These are phyloP conservation scores for Gremmenia infestans DNA, from an alignment of 2,329 filamentous ascomycete genomes.

Conservation along the genomic window DNA sequence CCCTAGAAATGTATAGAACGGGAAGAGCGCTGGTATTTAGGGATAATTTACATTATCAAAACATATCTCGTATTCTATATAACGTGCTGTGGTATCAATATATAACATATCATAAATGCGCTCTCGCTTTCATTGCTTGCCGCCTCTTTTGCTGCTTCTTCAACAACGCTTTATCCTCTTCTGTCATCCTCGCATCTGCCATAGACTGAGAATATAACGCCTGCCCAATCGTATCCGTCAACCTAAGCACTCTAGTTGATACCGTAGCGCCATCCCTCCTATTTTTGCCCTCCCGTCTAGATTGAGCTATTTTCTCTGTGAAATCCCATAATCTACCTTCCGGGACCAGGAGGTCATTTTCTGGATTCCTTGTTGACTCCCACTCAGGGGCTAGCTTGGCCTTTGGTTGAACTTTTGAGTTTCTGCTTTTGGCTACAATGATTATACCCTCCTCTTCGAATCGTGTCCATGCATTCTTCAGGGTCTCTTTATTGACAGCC, in stretches of 20 bases:
- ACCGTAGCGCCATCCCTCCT: slow-evolving; percentile 89
- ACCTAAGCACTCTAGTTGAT: slow-evolving; percentile 68
- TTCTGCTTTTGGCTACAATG: slow-evolving; percentile 63
- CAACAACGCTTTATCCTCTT: slow-evolving; percentile 45
- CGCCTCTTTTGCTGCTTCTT: slow-evolving; percentile 45
- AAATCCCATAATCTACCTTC: slow-evolving; percentile 86
- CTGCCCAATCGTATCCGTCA: slow-evolving; percentile 70
- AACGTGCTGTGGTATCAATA: slow-evolving; percentile 11
- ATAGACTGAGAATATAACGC: slow-evolving; percentile 59
- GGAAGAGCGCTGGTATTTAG: neutral
- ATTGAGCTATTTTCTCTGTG: slow-evolving; percentile 78
- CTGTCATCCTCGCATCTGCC: slow-evolving; percentile 36
- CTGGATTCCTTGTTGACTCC: slow-evolving; percentile 61
- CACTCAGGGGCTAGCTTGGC: slow-evolving; percentile 70
- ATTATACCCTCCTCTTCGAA: slow-evolving; percentile 92
- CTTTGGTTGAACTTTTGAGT: slow-evolving; percentile 53
- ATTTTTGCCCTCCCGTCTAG: slow-evolving; percentile 89
- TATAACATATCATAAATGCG: slow-evolving; percentile 40
- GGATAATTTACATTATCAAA: neutral
- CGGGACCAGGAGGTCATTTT: slow-evolving; percentile 57
- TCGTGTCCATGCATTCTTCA: slow-evolving; percentile 85
- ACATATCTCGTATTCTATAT: neutral
- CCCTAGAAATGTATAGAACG: neutral
- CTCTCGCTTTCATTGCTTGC: slow-evolving; percentile 42
- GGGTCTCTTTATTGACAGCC: slow-evolving; percentile 94